These are phyloP conservation scores for Nannizzia gypsea DNA, from an alignment of 2,329 filamentous ascomycete genomes.

Conservation along the genomic window DNA sequence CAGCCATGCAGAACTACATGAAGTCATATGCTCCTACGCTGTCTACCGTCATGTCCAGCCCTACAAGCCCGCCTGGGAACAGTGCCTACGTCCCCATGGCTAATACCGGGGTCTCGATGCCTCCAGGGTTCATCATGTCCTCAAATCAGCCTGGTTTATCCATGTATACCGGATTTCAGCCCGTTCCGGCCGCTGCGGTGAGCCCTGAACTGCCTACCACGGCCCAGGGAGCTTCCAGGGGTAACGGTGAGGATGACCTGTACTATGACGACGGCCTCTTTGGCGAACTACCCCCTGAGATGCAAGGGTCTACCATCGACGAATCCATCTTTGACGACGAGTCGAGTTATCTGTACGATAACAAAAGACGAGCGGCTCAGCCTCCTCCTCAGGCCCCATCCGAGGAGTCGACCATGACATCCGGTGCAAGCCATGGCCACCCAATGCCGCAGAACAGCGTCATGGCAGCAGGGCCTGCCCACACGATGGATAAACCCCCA, in stretches of 20 bases:
- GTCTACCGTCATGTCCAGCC: slow-evolving; percentile 25
- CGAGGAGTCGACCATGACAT: too few species aligned
- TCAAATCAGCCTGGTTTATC: neutral
- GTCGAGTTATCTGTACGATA: slow-evolving; percentile 32
- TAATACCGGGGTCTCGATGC: neutral
- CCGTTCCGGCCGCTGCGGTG: neutral
- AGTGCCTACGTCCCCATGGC: neutral
- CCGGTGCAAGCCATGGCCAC: neutral
- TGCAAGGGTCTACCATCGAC: slow-evolving; percentile 30
- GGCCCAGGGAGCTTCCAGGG: neutral
- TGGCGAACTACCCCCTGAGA: slow-evolving; percentile 27
- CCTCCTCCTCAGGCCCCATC: slow-evolving; percentile 6
- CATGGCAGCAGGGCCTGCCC: neutral
- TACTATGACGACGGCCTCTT: slow-evolving; percentile 38
- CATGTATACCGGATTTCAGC: neutral
- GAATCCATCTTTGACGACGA: slow-evolving; percentile 40
- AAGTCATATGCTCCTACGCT: slow-evolving; percentile 21
- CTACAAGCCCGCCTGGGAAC: neutral
- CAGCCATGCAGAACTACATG: neutral
- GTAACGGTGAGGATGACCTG: slow-evolving; percentile 29
- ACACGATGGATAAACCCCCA: neutral
- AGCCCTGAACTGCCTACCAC: neutral
- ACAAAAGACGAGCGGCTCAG: slow-evolving; percentile 18
- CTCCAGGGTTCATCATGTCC: neutral
- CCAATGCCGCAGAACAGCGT: neutral